These are phyloP conservation scores for Penicillium digitatum DNA, from an alignment of 2,329 filamentous ascomycete species.

Conservation along the genomic window DNA sequence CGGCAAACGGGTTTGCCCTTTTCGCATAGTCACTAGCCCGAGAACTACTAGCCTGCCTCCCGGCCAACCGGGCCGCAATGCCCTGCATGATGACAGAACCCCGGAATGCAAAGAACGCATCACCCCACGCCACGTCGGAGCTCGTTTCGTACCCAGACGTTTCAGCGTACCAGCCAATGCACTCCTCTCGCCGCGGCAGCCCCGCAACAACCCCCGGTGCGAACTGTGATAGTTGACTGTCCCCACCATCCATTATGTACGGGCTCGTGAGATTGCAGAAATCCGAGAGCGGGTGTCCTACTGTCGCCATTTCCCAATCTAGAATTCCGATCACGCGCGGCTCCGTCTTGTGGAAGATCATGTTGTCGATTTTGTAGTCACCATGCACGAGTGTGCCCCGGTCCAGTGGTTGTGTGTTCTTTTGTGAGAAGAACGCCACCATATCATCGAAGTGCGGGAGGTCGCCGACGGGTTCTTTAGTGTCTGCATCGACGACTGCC, in stretches of 20 bases:
- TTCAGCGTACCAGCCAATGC: conserved; percentile 63
- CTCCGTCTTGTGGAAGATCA: conserved; percentile 85
- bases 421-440: conserved; percentile 70
- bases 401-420: conserved; percentile 68
- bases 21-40: conserved; percentile 69
- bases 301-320: conserved; percentile 98
- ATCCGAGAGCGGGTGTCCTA: conserved; percentile 93
- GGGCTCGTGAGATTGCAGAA: conserved; percentile 68
- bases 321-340: conserved; percentile 86
- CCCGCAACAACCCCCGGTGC: conserved; percentile 62
- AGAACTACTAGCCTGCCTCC: conserved; percentile 82
- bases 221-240: conserved; percentile 50
- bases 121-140: conserved; percentile 57
- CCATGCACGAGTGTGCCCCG: conserved; percentile 80
- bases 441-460: conserved; percentile 81
- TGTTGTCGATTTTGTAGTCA: conserved; percentile 92
- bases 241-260: conserved; percentile 35
- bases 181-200: conserved; percentile 57
- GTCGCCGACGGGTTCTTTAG: conserved; percentile 68
- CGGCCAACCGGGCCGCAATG: conserved; percentile 82
- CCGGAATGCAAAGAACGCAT: conserved; percentile 60
- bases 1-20: conserved; percentile 67
- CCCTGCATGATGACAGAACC: conserved; percentile 71
- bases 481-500: conserved; percentile 69
- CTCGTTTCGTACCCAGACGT: conserved; percentile 68